Conservation (phyloP, 2,329 filamentous ascomycete genomes). For the Endocalyx cinctus region DNA sequence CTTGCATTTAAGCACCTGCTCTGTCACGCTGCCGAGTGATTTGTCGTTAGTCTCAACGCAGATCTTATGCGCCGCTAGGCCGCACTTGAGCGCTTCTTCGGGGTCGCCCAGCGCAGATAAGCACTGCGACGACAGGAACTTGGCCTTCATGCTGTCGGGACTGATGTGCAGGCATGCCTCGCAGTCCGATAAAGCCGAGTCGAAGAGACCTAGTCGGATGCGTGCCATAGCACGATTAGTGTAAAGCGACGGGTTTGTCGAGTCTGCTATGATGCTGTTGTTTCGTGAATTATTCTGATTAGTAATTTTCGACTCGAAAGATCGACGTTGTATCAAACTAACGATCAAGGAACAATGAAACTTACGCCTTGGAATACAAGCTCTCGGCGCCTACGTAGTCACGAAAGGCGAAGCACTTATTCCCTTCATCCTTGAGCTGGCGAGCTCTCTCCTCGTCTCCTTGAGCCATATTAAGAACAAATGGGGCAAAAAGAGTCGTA, state of each 20-base stretch:
- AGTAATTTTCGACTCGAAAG: neutral
- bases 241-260: slow-evolving; percentile 73
- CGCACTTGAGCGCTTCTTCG: slow-evolving; percentile 67
- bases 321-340: neutral
- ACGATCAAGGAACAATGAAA: neutral
- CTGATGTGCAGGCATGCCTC: slow-evolving; percentile 66
- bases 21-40: slow-evolving; percentile 66
- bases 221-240: slow-evolving; percentile 86
- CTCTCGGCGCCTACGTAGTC: slow-evolving; percentile 48
- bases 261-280: slow-evolving; percentile 72
- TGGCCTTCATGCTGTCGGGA: slow-evolving; percentile 69
- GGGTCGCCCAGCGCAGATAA: slow-evolving; percentile 69
- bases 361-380: slow-evolving; percentile 38
- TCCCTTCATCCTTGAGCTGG: slow-evolving; percentile 26
- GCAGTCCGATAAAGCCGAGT: slow-evolving; percentile 74
- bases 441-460: slow-evolving; percentile 5
- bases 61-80: slow-evolving; percentile 66
- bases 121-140: slow-evolving; percentile 79
- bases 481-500: no score
- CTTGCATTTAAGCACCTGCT: slow-evolving; percentile 73
- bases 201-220: slow-evolving; percentile 68
- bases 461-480: no score
- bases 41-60: slow-evolving; percentile 61
- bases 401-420: slow-evolving; percentile 46
- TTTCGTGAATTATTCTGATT: neutral